These are phyloP conservation scores for Penicillium sp. DNA, from an alignment of 2,329 filamentous ascomycete species.

Conservation along the genomic window DNA sequence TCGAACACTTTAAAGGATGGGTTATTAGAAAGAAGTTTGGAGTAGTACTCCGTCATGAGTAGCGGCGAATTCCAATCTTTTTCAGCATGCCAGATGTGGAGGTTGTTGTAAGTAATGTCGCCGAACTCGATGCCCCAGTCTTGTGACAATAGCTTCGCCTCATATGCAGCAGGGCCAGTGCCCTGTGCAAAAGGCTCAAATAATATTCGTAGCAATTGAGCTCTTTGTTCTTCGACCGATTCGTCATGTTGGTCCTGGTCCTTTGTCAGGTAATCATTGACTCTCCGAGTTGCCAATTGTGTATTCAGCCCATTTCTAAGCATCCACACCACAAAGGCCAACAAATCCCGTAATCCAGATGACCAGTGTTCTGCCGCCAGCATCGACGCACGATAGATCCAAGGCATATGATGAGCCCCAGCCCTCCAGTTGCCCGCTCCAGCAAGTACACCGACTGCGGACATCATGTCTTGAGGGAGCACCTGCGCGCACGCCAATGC, in stretches of 20 bases:
- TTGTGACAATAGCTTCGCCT: constrained; percentile 27
- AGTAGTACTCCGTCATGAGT: constrained; percentile 38
- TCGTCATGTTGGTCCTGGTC: constrained; percentile 7
- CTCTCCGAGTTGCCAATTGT: constrained; percentile 13
- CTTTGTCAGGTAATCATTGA: constrained; percentile 27
- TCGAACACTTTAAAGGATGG: constrained; percentile 33
- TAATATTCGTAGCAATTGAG: constrained; percentile 11
- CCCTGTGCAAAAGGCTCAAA: constrained; percentile 32
- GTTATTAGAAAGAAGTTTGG: constrained; percentile 35
- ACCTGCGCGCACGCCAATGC: constrained; percentile 46
- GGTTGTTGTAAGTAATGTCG: constrained; percentile 23
- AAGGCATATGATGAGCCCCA: constrained; percentile 31
- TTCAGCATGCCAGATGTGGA: constrained; percentile 32
- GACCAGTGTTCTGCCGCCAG: constrained; percentile 26
- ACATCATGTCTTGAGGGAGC: constrained; percentile 31
- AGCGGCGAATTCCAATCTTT: constrained; percentile 31
- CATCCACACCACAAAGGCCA: constrained; percentile 20
- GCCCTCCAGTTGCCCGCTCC: constrained; percentile 35
- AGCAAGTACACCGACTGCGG: constrained; percentile 40
- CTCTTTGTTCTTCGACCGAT: constrained; percentile 13
- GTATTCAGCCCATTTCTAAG: constrained; percentile 20
- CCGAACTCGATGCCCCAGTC: constrained; percentile 32
- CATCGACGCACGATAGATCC: constrained; percentile 18
- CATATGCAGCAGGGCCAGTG: constrained; percentile 21
- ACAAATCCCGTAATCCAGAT: constrained; percentile 13